phyloP scores from a whole-genome alignment of 169 alveolate species.

The Neospora caninum region DNA sequence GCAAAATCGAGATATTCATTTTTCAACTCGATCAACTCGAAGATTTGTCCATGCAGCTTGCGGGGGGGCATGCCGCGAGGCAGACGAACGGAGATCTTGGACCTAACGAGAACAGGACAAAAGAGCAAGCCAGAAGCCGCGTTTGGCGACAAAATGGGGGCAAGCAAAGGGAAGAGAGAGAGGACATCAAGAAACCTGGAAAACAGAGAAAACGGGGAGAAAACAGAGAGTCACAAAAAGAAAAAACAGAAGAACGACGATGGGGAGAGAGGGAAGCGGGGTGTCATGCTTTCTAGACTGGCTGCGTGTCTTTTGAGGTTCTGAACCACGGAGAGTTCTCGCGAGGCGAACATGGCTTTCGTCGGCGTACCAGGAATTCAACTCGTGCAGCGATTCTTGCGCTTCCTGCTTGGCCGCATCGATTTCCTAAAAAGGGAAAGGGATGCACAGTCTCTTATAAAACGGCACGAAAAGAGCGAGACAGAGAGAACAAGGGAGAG shows the following conservation, averaged over 20 bases:
- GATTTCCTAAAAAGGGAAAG: neutral
- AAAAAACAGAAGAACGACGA: no score
- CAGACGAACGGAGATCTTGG: conserved; percentile 44
- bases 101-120: neutral
- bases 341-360: neutral
- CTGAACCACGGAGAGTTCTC: no score
- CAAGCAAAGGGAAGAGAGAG: neutral
- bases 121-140: neutral
- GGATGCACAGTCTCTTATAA: neutral
- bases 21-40: conserved; percentile 42
- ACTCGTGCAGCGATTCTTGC: neutral
- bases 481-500: conserved; percentile 1
- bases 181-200: neutral
- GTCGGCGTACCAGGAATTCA: neutral
- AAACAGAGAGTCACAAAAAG: neutral
- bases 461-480: neutral
- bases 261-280: no score
- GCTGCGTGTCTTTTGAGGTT: neutral
- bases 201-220: neutral
- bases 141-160: neutral
- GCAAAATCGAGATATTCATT: conserved; percentile 26
- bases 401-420: neutral
- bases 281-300: no score
- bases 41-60: conserved; percentile 37
- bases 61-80: conserved; percentile 39